These are phyloP conservation scores for Lipomyces sp. DNA, from an alignment of 805 yeast species.

Conservation along the genomic window DNA sequence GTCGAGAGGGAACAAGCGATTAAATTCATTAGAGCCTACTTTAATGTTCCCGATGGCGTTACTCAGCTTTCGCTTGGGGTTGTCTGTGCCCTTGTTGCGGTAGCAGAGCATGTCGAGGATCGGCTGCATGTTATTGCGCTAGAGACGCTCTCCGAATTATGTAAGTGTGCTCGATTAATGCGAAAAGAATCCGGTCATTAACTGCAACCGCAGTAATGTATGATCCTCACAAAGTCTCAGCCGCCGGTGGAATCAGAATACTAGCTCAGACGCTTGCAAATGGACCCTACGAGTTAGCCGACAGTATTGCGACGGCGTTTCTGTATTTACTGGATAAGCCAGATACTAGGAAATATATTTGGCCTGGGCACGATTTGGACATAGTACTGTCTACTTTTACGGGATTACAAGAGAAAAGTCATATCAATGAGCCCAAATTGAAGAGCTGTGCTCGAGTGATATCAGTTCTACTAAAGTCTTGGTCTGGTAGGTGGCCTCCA, in stretches of 20 bases:
- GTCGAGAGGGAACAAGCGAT: constrained; percentile 79
- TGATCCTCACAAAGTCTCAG: constrained; percentile 51
- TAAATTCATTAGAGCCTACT: constrained; percentile 65
- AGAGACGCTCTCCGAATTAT: constrained; percentile 59
- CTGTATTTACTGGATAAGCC: constrained; percentile 64
- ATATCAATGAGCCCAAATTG: constrained; percentile 58
- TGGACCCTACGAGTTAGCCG: constrained; percentile 57
- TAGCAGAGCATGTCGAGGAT: constrained; percentile 62
- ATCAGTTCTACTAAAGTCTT: constrained; percentile 64
- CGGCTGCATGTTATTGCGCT: constrained; percentile 55
- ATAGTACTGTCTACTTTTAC: constrained; percentile 72
- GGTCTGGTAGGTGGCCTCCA: constrained; percentile 45
- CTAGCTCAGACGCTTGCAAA: constrained; percentile 57
- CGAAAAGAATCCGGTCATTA: background rate
- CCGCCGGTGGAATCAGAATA: constrained; percentile 53
- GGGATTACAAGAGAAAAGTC: constrained; percentile 57
- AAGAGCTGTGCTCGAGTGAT: constrained; percentile 66
- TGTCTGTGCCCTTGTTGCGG: constrained; percentile 66
- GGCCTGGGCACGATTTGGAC: constrained; percentile 67
- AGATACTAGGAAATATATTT: constrained; percentile 55
- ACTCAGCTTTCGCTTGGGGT: constrained; percentile 63
- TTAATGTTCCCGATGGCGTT: constrained; percentile 60
- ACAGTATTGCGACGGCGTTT: constrained; percentile 54
- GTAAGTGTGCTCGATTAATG: constrained; percentile 11
- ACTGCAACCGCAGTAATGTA: constrained; percentile 46